These are phyloP conservation scores for Lecanicillium sp. DNA, from an alignment of 2,329 filamentous ascomycete species.

Conservation along the genomic window DNA sequence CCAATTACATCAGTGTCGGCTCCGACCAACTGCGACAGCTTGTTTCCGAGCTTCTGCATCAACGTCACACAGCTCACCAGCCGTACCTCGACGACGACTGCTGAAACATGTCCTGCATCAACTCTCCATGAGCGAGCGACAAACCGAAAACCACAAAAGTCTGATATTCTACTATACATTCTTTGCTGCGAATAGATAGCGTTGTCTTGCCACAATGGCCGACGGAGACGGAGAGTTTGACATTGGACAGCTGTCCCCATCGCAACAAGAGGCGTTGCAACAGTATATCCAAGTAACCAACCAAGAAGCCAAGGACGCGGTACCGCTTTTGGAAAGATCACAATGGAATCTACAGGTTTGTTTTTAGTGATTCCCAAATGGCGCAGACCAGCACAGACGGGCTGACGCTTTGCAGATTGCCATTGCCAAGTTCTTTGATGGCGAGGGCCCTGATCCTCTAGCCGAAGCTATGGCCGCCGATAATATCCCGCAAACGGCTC, in stretches of 20 bases:
- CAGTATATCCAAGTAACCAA: conserved; percentile 85
- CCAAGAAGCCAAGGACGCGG: conserved; percentile 66
- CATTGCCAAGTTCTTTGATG: conserved; percentile 95
- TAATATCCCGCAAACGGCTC: conserved; percentile 51
- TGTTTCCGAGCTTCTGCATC: no score
- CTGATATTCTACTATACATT: no score
- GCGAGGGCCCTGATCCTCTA: conserved; percentile 75
- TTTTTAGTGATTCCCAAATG: no score
- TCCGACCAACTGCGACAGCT: no score
- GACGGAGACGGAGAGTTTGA: conserved; percentile 33
- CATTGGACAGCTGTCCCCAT: conserved; percentile 61
- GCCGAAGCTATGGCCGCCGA: conserved; percentile 65
- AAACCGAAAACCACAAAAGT: no score
- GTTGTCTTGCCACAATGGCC: conserved; percentile 18
- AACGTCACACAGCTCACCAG: no score
- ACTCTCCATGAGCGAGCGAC: no score
- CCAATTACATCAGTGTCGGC: no score
- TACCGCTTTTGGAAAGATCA: conserved; percentile 72
- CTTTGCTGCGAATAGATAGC: background rate
- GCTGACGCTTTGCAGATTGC: conserved; percentile 63
- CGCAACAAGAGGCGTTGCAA: conserved; percentile 76
- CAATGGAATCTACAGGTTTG: conserved; percentile 91
- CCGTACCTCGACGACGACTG: no score
- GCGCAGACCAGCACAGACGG: background rate
- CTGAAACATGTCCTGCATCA: no score